phyloP scores from a whole-genome alignment of 352 stramenopile species.

The Globisporangium uncinulatum region DNA sequence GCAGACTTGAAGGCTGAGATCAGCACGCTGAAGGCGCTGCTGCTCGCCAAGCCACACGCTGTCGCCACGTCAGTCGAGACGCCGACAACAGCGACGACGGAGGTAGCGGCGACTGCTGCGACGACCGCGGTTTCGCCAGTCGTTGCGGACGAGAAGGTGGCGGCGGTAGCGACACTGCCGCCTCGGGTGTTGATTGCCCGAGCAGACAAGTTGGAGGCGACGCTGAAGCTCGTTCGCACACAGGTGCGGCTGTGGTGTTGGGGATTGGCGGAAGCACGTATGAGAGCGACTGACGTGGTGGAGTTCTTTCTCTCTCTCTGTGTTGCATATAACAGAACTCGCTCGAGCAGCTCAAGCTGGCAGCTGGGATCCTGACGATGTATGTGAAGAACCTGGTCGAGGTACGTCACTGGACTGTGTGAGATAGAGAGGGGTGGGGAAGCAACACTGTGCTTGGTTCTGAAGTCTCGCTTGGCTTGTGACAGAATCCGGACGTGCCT shows the following conservation, averaged over 20 bases:
- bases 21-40: constrained; percentile 52
- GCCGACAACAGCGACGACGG: not conserved
- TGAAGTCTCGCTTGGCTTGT: constrained; percentile 6
- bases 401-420: constrained; percentile 19
- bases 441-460: not conserved
- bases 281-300: not conserved
- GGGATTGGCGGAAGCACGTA: too few species aligned
- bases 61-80: not conserved
- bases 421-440: not conserved
- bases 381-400: constrained; percentile 85
- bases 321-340: constrained; percentile 39
- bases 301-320: not conserved
- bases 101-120: not conserved
- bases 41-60: constrained; percentile 23
- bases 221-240: constrained; percentile 42
- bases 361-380: constrained; percentile 72
- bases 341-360: constrained; percentile 59
- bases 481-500: constrained; percentile 71
- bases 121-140: not conserved
- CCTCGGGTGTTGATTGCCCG: constrained; percentile 16
- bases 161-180: not conserved
- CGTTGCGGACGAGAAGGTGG: not conserved
- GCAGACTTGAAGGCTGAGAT: constrained; percentile 66
- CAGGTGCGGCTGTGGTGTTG: constrained; percentile 24
- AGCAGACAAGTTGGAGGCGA: constrained; percentile 36